Base-by-base conservation (phyloP, 306 rosid species). In the Acmispon strigosus region DNA sequence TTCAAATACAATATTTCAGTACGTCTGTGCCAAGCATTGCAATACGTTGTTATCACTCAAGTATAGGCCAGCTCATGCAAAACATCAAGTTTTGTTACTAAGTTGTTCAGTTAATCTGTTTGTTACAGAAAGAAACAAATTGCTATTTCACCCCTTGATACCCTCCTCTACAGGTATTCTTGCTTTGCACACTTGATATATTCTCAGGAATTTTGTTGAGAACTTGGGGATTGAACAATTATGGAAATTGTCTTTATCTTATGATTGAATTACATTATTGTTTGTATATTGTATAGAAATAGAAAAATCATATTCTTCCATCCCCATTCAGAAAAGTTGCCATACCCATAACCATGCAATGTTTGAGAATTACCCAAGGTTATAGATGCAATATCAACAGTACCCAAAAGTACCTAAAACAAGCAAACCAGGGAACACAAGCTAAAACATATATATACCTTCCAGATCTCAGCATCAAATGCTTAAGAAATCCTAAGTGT, bases 381-480 rank as follows among this genome's bases (percentile, higher is more conserved):
- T 24, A 63, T 56, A 56, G 42, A 67, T 58, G 55, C 27, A 54
- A 17, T 18, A 73, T 61, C 36, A 62, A 66, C 22, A 78, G 15
- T 42, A 11, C 14, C 32, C 79, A 67, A 1, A 37, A 29, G 45
- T 27, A 56, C 44, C 8, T 22, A 17, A 45, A 53, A 52, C 44
- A 52, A 63, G 20, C 6, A 62, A 62, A 52, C 17, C 12, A 12
- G 13, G 54, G 61, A 76, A 54, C 45, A 41, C 34, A 42, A 45
- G 32, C 50, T 47, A 62, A 66, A 65, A 50, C 14, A 20, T 42
- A 74, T 42, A 74, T 22, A 76, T 88, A 93, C 98, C 98, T 90
- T 85, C 98, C 98, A 15, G 92, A 74, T 85, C 97, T 87, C 56
- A 93, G 80, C 96, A 93, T 89, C 76, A 93, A 75, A 88, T 93